Evolutionary conservation across 805 yeast species (phyloP).

Genomic region (Starmerella floricola): DNA sequence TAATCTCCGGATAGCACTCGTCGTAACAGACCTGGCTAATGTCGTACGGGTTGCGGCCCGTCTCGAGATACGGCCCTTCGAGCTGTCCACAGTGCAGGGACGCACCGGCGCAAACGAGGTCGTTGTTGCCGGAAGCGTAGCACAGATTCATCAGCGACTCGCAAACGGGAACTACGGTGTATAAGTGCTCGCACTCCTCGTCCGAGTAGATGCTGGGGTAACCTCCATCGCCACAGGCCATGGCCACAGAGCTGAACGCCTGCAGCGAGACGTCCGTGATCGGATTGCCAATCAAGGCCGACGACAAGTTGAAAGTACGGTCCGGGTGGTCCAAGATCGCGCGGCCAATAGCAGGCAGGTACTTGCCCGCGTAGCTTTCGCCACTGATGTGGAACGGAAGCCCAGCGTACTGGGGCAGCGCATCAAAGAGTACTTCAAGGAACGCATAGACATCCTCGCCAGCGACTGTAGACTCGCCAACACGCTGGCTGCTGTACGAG

Average conservation of each 20-base stretch:
- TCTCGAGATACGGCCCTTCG: constrained; percentile 66
- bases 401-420: constrained; percentile 62
- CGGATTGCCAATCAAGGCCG: constrained; percentile 87
- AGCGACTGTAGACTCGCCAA: constrained; percentile 40
- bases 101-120: constrained; percentile 82
- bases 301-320: constrained; percentile 55
- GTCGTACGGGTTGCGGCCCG: constrained; percentile 88
- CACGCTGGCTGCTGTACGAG: constrained; percentile 46
- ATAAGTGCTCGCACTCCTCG: constrained; percentile 66
- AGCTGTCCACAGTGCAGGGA: constrained; percentile 66
- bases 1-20: constrained; percentile 67
- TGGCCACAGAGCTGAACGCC: constrained; percentile 71
- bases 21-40: constrained; percentile 66
- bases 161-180: constrained; percentile 63
- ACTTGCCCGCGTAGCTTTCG: constrained; percentile 91
- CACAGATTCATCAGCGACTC: constrained; percentile 62
- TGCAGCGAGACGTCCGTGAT: constrained; percentile 78
- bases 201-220: constrained; percentile 62
- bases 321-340: constrained; percentile 49
- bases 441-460: constrained; percentile 84
- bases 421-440: constrained; percentile 72
- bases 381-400: constrained; percentile 74
- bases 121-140: constrained; percentile 55
- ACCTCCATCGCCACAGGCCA: constrained; percentile 92
- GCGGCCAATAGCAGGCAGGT: constrained; percentile 72